Percentiles rank a stretch among this genome's conserved stretches.
Evolutionary conservation across 2,329 filamentous ascomycete genomes (phyloP).

Genomic region (Pyrenochaeta sp.): DNA sequence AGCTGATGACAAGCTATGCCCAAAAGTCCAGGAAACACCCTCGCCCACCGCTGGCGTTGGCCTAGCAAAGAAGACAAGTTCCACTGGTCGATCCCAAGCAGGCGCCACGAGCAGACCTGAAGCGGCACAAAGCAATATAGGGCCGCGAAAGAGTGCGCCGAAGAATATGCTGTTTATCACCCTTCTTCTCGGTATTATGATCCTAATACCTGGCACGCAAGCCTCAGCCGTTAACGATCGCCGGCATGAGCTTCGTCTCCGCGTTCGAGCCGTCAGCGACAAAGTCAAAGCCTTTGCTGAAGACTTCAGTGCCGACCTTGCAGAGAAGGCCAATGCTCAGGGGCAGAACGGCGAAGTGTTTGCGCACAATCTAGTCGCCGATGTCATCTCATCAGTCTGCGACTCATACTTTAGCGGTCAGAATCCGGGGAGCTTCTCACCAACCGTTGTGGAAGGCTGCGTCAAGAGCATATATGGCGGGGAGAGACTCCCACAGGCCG

Average conservation of each 20-base stretch:
- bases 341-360: constrained; percentile 26
- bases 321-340: constrained; percentile 20
- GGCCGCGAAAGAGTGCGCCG: constrained; percentile 3
- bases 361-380: constrained; percentile 28
- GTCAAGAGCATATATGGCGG: constrained; percentile 28
- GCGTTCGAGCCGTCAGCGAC: constrained; percentile 24
- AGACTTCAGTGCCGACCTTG: constrained; percentile 18
- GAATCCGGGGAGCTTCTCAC: constrained; percentile 18
- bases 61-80: constrained; percentile 3
- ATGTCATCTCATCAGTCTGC: constrained; percentile 29
- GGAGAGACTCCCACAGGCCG: constrained; percentile 18
- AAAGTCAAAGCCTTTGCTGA: constrained; percentile 24
- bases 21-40: constrained; percentile 17
- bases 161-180: constrained; percentile 13
- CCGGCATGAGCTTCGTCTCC: constrained; percentile 10
- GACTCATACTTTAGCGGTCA: constrained; percentile 23
- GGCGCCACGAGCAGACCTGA: constrained; percentile 4
- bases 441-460: constrained; percentile 21
- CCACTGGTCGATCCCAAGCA: neutral
- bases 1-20: constrained; percentile 9
- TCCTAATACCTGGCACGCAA: constrained; percentile 16
- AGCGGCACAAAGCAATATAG: constrained; percentile 9
- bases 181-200: constrained; percentile 17
- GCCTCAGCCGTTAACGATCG: constrained; percentile 7
- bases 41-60: constrained; percentile 8